These are phyloP conservation scores for Urochloa ruziziensis DNA, from an alignment of 176 grass and related monocot genomes.

Conservation along the genomic window DNA sequence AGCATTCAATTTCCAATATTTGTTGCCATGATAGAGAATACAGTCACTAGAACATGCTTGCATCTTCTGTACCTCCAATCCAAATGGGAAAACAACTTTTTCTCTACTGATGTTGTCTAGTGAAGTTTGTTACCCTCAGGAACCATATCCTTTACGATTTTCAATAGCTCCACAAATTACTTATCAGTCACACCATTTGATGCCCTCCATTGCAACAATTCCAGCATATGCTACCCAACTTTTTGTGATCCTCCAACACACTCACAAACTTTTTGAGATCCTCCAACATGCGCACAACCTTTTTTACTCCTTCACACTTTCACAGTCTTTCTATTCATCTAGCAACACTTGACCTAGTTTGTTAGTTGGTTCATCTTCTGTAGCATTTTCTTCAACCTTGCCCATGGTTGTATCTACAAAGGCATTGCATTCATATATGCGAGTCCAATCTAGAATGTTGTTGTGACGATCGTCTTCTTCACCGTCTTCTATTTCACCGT, in stretches of 20 bases:
- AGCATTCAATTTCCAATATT: too few relatives aligned
- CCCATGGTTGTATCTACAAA: not conserved
- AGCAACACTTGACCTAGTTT: not conserved
- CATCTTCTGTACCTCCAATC: too few relatives aligned
- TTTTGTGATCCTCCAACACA: not conserved
- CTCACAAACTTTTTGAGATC: not conserved
- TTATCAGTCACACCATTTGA: too few relatives aligned
- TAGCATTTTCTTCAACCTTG: not conserved
- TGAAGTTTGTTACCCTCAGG: too few relatives aligned
- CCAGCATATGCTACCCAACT: not conserved
- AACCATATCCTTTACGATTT: too few relatives aligned
- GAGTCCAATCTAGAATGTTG: not conserved
- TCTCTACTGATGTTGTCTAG: too few relatives aligned
- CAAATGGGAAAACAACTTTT: too few relatives aligned
- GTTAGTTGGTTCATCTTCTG: not conserved
- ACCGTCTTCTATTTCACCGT: not conserved
- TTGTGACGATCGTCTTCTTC: not conserved
- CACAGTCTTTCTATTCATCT: not conserved
- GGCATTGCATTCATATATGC: not conserved
- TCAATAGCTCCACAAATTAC: too few relatives aligned
- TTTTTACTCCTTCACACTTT: not conserved
- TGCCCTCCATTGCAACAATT: not conserved
- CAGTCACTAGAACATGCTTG: too few relatives aligned
- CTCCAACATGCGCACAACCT: too few relatives aligned
- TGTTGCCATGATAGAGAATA: too few relatives aligned